phyloP scores from a whole-genome alignment of 179 eudicot genomes.

The Silene vulgaris region DNA sequence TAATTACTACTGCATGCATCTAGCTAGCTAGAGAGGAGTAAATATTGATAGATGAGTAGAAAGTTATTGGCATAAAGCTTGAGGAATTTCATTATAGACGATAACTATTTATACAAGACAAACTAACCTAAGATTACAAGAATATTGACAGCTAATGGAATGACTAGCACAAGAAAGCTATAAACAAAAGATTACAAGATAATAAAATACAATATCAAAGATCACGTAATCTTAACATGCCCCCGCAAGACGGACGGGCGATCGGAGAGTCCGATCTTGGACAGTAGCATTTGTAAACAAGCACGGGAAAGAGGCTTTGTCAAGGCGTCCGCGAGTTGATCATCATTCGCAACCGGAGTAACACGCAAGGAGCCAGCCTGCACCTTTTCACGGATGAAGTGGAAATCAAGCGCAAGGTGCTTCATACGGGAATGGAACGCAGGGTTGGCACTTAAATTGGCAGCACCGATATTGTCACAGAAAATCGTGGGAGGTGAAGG shows the following conservation, averaged over 20 bases:
- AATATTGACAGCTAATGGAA: too few relatives aligned
- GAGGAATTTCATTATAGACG: too few relatives aligned
- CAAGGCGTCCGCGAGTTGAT: neutral
- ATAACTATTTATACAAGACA: too few relatives aligned
- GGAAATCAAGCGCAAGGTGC: neutral
- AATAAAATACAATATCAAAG: too few relatives aligned
- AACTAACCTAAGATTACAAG: too few relatives aligned
- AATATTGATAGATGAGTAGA: too few relatives aligned
- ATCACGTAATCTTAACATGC: neutral
- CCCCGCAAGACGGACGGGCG: neutral
- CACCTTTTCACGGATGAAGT: neutral
- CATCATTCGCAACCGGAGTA: neutral
- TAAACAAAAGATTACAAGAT: too few relatives aligned
- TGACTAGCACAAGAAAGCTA: too few relatives aligned
- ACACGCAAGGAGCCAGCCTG: neutral
- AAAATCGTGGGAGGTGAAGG: neutral
- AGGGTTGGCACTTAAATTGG: neutral
- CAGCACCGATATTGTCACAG: neutral
- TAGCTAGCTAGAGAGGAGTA: slow-evolving; percentile 7
- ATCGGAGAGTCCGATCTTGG: neutral
- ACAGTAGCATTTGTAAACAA: neutral
- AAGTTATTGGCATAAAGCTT: too few relatives aligned
- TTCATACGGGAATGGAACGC: neutral
- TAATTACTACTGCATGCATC: slow-evolving; percentile 13
- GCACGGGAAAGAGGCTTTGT: neutral